phyloP scores from a whole-genome alignment of 2,329 filamentous ascomycete genomes.

The Plenodomus biglobosus region DNA sequence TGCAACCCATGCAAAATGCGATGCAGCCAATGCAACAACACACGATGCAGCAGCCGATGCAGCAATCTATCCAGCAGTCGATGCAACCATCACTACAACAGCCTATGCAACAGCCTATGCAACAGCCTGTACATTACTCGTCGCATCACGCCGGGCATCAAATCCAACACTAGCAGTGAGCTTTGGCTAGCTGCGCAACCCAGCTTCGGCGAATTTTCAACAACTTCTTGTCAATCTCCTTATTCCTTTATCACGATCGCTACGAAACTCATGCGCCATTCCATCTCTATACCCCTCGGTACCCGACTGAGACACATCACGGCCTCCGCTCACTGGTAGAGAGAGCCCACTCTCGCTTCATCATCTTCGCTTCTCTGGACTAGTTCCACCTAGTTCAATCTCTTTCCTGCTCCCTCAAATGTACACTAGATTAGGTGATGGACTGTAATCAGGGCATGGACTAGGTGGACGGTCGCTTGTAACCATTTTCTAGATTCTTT shows the following conservation, averaged over 20 bases:
- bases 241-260: slow-evolving; percentile 20
- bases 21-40: slow-evolving; percentile 6
- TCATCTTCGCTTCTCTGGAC: not conserved
- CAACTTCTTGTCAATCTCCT: slow-evolving; percentile 12
- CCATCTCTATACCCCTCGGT: slow-evolving; percentile 9
- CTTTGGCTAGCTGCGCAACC: slow-evolving; percentile 2
- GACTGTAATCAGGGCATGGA: not conserved
- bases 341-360: not conserved
- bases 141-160: slow-evolving; percentile 16
- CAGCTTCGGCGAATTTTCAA: slow-evolving; percentile 13
- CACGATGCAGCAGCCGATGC: slow-evolving; percentile 5
- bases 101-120: slow-evolving; percentile 7
- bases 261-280: slow-evolving; percentile 10
- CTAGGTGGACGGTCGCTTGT: not conserved
- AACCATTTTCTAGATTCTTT: not conserved
- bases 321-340: slow-evolving; percentile 1
- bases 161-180: slow-evolving; percentile 7
- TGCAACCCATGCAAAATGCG: slow-evolving; percentile 21
- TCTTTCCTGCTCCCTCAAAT: not conserved
- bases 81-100: slow-evolving; percentile 4
- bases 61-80: slow-evolving; percentile 4
- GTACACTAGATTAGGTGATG: not conserved
- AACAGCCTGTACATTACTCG: slow-evolving; percentile 20
- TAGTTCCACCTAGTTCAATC: not conserved
- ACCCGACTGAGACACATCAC: slow-evolving; percentile 2